Percentiles rank a stretch among this genome's conserved stretches.
Conservation (phyloP, 768 basidiomycete genomes). For the Clitopilus hobsonii region DNA sequence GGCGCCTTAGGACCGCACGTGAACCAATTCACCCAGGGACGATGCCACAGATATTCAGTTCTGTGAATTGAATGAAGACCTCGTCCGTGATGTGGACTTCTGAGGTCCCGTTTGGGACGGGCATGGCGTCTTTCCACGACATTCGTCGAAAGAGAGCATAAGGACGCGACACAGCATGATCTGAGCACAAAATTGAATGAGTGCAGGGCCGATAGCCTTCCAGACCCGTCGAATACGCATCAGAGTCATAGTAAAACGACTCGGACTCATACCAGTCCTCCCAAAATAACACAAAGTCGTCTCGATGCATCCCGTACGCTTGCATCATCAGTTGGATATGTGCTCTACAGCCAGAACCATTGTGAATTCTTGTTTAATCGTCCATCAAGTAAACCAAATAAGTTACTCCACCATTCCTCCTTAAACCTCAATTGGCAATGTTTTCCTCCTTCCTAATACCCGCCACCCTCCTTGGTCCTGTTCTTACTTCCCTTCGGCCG, state of each 20-base stretch:
- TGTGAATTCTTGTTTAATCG: not conserved
- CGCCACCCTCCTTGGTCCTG: conserved; percentile 11
- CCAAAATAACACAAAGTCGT: too few species aligned
- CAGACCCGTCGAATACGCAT: not conserved
- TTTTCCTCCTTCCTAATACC: not conserved
- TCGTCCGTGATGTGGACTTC: not conserved
- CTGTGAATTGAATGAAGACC: not conserved
- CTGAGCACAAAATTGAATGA: not conserved
- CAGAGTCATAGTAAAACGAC: not conserved
- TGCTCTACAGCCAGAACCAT: too few species aligned
- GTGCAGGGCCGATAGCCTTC: not conserved
- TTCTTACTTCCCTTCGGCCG: conserved; percentile 73
- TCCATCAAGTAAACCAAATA: not conserved
- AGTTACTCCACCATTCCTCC: not conserved
- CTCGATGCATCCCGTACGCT: too few species aligned
- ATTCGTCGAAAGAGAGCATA: too few species aligned
- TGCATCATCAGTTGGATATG: too few species aligned
- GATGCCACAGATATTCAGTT: not conserved
- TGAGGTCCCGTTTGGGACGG: not conserved
- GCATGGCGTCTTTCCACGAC: too few species aligned
- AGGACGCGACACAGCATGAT: too few species aligned
- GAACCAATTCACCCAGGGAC: not conserved
- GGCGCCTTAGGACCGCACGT: not conserved
- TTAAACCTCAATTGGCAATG: not conserved
- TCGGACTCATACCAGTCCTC: not conserved